These are phyloP conservation scores for Tuber microsphaerosporum DNA, from an alignment of 495 filamentous ascomycete species.

Conservation along the genomic window DNA sequence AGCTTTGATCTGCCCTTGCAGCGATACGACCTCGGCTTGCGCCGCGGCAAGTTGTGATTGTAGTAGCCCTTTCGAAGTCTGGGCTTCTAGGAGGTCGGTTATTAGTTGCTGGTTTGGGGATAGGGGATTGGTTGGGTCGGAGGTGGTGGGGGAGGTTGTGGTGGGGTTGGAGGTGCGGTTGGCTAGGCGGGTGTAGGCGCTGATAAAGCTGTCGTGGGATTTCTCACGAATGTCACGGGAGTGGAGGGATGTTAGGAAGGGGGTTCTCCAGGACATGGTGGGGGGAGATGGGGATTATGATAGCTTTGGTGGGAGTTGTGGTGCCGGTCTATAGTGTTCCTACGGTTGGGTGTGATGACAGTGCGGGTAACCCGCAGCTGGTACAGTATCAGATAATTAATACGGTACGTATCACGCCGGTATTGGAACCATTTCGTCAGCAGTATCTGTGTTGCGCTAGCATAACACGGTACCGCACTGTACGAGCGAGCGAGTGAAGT, in stretches of 20 bases:
- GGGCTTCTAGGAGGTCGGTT: slow-evolving; percentile 63
- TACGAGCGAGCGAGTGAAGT: no score
- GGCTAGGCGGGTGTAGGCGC: slow-evolving; percentile 50
- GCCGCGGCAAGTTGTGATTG: slow-evolving; percentile 54
- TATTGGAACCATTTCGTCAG: no score
- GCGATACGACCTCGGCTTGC: slow-evolving; percentile 43
- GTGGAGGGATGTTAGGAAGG: slow-evolving; percentile 51
- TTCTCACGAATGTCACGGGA: slow-evolving; percentile 56
- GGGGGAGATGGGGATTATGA: slow-evolving; percentile 23
- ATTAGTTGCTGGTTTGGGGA: slow-evolving; percentile 21
- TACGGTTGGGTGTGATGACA: not conserved
- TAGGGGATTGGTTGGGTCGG: not conserved
- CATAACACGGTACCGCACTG: no score
- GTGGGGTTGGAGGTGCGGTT: slow-evolving; percentile 9
- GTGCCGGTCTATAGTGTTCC: not conserved
- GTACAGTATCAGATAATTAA: no score
- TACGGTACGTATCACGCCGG: no score
- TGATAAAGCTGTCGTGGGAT: slow-evolving; percentile 51
- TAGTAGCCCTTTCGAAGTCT: slow-evolving; percentile 61
- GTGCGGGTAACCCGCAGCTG: no score
- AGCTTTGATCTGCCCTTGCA: slow-evolving; percentile 43
- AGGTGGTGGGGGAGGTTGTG: not conserved
- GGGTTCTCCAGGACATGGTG: slow-evolving; percentile 50
- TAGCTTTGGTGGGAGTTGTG: slow-evolving; percentile 10
- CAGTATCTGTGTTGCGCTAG: no score